phyloP scores from a whole-genome alignment of 306 rosid species.

The Arachis stenosperma region DNA sequence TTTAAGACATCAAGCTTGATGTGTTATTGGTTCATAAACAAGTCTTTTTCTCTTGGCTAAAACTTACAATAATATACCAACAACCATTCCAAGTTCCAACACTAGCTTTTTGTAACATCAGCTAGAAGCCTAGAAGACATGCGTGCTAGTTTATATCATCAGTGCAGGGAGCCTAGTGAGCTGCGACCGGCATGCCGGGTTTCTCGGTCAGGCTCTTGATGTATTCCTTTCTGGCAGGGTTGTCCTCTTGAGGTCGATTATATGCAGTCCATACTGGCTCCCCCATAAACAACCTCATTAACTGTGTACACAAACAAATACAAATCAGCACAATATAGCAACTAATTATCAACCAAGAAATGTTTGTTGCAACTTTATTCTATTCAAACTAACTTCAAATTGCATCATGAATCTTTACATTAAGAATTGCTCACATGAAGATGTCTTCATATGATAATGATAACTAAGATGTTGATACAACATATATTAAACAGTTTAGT shows the following conservation, averaged over 20 bases:
- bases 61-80: slow-evolving; percentile 9
- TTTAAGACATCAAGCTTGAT: slow-evolving; percentile 6
- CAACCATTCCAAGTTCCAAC: not conserved
- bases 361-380: not conserved
- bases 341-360: slow-evolving; percentile 6
- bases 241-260: slow-evolving; percentile 86
- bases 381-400: not conserved
- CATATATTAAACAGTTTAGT: too few species aligned
- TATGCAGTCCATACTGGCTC: slow-evolving; percentile 91
- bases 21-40: slow-evolving; percentile 14
- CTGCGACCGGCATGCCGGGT: slow-evolving; percentile 60
- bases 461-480: too few species aligned
- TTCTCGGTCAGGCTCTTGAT: slow-evolving; percentile 55
- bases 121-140: not conserved
- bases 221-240: slow-evolving; percentile 86
- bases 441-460: too few species aligned
- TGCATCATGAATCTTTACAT: not conserved
- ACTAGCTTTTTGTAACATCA: slow-evolving; percentile 29
- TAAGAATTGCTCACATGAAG: too few species aligned
- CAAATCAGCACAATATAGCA: not conserved
- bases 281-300: slow-evolving; percentile 86
- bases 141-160: not conserved
- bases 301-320: slow-evolving; percentile 49
- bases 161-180: slow-evolving; percentile 51
- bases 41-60: not conserved